These are phyloP conservation scores for Trichoderma aggressivum DNA, from an alignment of 2,329 filamentous ascomycete species.

Conservation along the genomic window DNA sequence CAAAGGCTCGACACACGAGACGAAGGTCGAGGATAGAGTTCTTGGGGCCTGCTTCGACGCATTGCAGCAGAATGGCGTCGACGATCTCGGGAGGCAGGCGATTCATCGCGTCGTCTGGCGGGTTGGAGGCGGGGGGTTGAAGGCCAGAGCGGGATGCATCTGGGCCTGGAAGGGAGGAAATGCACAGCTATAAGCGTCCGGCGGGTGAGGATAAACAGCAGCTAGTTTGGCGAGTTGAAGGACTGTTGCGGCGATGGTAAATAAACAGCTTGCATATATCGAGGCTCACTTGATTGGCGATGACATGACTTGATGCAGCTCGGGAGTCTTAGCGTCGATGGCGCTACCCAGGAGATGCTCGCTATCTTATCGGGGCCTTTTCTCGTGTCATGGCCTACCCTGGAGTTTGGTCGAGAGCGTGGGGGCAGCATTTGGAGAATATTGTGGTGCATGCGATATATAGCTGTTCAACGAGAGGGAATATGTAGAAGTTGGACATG, in stretches of 20 bases:
- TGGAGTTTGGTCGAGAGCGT: neutral
- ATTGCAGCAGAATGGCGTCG: constrained; percentile 44
- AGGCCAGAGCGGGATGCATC: constrained; percentile 5
- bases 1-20: constrained; percentile 48
- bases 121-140: neutral
- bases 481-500: neutral
- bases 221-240: neutral
- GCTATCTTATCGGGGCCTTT: constrained; percentile 5
- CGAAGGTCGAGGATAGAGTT: constrained; percentile 44
- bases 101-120: constrained; percentile 37
- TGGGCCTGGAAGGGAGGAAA: neutral
- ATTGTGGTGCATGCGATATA: neutral
- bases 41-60: constrained; percentile 41
- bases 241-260: neutral
- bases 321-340: constrained; percentile 3
- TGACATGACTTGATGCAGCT: constrained; percentile 10
- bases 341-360: neutral
- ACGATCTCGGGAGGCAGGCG: constrained; percentile 48
- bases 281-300: constrained; percentile 1
- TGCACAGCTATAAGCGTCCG: neutral
- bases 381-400: neutral
- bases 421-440: neutral
- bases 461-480: neutral
- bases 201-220: neutral
- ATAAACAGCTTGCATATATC: constrained; percentile 1